Percentiles rank a stretch among this genome's conserved stretches.
Conservation (phyloP, 2,329 filamentous ascomycete species). For the Fusarium vanettenii region DNA sequence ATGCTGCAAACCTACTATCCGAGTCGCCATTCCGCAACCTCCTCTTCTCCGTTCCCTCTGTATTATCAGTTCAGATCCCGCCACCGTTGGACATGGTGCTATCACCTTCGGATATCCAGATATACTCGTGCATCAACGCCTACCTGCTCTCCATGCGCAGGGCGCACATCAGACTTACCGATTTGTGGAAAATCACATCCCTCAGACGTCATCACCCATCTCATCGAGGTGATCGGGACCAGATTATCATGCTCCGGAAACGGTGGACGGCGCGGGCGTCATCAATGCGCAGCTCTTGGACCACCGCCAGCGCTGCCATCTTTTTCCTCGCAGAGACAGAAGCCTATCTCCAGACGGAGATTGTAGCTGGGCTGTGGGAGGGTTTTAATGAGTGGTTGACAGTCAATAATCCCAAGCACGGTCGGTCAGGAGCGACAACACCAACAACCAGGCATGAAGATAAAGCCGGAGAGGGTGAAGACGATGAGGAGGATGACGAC, state of each 20-base stretch:
- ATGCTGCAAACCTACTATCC: conserved; percentile 52
- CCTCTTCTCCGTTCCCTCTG: conserved; percentile 78
- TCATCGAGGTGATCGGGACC: conserved; percentile 70
- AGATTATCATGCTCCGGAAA: conserved; percentile 70
- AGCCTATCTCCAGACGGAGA: conserved; percentile 89
- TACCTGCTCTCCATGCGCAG: conserved; percentile 89
- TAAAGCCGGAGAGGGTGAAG: conserved; percentile 8
- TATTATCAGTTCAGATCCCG: conserved; percentile 77
- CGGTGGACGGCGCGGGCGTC: conserved; percentile 72
- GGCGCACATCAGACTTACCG: conserved; percentile 84
- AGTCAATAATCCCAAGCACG: conserved; percentile 51
- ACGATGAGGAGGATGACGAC: conserved; percentile 35
- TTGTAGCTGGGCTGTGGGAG: conserved; percentile 84
- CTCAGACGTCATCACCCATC: conserved; percentile 82
- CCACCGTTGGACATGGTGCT: conserved; percentile 91
- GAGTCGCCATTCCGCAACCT: conserved; percentile 79
- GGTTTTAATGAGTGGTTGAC: conserved; percentile 82
- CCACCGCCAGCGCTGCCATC: conserved; percentile 85
- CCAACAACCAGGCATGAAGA: conserved; percentile 29
- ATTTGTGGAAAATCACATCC: conserved; percentile 86
- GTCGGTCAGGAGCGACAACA: conserved; percentile 39
- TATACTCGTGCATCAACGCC: conserved; percentile 86
- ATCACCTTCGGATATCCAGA: conserved; percentile 77
- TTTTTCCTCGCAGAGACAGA: conserved; percentile 92
- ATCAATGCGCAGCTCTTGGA: conserved; percentile 87